Conservation (phyloP, 2,329 filamentous ascomycete genomes). For the Chalaropsis ovoidea region DNA sequence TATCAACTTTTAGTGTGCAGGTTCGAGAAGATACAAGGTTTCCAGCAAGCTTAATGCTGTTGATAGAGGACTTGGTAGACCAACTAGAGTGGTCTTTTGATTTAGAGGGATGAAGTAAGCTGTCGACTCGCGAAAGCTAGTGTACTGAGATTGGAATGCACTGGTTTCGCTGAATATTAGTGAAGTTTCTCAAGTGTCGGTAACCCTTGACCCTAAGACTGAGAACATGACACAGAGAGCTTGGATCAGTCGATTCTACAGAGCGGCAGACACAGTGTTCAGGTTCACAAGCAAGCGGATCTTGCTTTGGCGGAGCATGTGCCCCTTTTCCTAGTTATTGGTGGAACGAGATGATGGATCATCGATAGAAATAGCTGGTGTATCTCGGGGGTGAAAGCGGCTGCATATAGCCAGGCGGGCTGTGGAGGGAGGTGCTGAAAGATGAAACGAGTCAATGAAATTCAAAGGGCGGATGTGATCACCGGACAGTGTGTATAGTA, state of each 20-base stretch:
- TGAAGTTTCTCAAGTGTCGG: neutral
- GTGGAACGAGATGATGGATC: constrained; percentile 14
- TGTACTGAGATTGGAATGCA: neutral
- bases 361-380: constrained; percentile 2
- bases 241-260: too few relatives aligned
- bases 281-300: too few relatives aligned
- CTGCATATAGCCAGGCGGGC: neutral
- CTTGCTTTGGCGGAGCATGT: too few relatives aligned
- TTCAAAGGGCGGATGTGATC: neutral
- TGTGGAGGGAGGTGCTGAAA: constrained; percentile 1
- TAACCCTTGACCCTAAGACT: too few relatives aligned
- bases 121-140: neutral
- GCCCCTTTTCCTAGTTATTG: constrained; percentile 6
- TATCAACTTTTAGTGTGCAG: neutral
- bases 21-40: too few relatives aligned
- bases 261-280: too few relatives aligned
- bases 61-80: too few relatives aligned
- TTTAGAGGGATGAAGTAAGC: too few relatives aligned
- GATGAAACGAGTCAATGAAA: constrained; percentile 8
- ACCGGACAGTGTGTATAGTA: neutral
- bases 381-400: neutral
- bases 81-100: too few relatives aligned
- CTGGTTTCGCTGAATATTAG: neutral
- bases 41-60: too few relatives aligned
- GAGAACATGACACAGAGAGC: neutral